A percentile compares a stretch with the other conserved stretches of the same genome.
These are phyloP conservation scores for Eucommia ulmoides DNA, from an alignment of 257 asterid genomes.

Conservation along the genomic window DNA sequence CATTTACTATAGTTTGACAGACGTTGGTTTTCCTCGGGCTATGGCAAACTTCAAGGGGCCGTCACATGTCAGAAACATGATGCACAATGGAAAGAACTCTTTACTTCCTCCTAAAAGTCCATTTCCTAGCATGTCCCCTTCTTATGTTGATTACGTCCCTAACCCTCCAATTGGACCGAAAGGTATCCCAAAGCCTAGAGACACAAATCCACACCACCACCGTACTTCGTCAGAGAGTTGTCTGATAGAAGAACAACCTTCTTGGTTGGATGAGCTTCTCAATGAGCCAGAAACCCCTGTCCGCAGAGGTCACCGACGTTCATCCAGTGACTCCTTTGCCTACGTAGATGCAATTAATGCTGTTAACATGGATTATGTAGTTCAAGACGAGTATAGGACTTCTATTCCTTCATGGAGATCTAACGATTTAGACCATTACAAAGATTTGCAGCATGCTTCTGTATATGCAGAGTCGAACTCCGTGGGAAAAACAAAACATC, in stretches of 20 bases:
- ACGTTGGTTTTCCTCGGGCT: conserved; percentile 22
- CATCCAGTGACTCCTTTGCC: conserved; percentile 44
- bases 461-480: conserved; percentile 36
- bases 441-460: conserved; percentile 33
- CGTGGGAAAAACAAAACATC: conserved; percentile 34
- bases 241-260: conserved; percentile 38
- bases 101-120: conserved; percentile 94
- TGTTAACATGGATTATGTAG: conserved; percentile 26
- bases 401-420: conserved; percentile 60
- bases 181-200: conserved; percentile 29
- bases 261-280: conserved; percentile 50
- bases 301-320: conserved; percentile 35
- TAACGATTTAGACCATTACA: conserved; percentile 45
- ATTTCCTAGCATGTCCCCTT: conserved; percentile 57
- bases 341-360: conserved; percentile 24
- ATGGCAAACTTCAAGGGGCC: conserved; percentile 82
- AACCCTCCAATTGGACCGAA: conserved; percentile 37
- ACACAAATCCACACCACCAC: conserved; percentile 26
- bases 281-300: conserved; percentile 45
- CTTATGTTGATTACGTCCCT: conserved; percentile 54
- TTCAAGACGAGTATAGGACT: conserved; percentile 44
- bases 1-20: too few relatives aligned
- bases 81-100: conserved; percentile 53
- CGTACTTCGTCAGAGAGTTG: conserved; percentile 40
- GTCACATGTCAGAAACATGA: conserved; percentile 52